Percentiles rank a stretch among this genome's conserved stretches.
Conservation (phyloP, 1,139 yeast species). For the Kodamaea sp. region DNA sequence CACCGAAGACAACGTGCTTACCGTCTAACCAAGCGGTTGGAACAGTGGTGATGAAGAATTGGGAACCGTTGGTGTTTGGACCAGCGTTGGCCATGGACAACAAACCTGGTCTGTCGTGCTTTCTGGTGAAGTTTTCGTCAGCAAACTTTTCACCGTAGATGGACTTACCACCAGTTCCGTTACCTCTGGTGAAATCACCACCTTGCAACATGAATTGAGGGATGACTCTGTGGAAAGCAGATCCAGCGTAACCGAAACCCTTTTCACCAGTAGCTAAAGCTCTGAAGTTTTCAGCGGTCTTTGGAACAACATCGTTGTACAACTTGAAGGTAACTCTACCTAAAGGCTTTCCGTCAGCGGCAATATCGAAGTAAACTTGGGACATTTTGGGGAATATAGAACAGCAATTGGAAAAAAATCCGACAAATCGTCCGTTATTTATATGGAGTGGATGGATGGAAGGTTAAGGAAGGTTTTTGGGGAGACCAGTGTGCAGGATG, state of each 20-base stretch:
- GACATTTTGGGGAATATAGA: conserved; percentile 36
- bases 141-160: conserved; percentile 96
- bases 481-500: conserved; percentile 4
- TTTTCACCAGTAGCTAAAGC: conserved; percentile 96
- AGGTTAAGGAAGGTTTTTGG: conserved; percentile 2
- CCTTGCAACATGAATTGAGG: conserved; percentile 99
- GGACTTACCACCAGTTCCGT: conserved; percentile 98
- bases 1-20: conserved; percentile 98
- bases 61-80: conserved; percentile 99
- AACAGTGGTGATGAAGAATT: conserved; percentile 97
- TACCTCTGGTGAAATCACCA: conserved; percentile 95
- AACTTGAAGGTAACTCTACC: conserved; percentile 83
- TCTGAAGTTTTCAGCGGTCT: conserved; percentile 98
- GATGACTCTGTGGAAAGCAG: conserved; percentile 97
- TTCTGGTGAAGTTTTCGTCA: conserved; percentile 89
- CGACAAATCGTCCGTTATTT: conserved; percentile 5
- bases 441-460: conserved; percentile 1
- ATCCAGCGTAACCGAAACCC: conserved; percentile 91
- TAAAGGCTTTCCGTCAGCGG: conserved; percentile 63
- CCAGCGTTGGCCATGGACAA: conserved; percentile 99
- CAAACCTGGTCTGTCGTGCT: conserved; percentile 90
- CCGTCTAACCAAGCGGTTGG: conserved; percentile 97
- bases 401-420: conserved; percentile 3
- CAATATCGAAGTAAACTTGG: conserved; percentile 75
- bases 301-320: conserved; percentile 93